Evolutionary conservation across 2,329 filamentous ascomycete genomes (phyloP), one percentile per base, ranked within the genome.

Genomic region (Ceratocystis lukuohia): DNA sequence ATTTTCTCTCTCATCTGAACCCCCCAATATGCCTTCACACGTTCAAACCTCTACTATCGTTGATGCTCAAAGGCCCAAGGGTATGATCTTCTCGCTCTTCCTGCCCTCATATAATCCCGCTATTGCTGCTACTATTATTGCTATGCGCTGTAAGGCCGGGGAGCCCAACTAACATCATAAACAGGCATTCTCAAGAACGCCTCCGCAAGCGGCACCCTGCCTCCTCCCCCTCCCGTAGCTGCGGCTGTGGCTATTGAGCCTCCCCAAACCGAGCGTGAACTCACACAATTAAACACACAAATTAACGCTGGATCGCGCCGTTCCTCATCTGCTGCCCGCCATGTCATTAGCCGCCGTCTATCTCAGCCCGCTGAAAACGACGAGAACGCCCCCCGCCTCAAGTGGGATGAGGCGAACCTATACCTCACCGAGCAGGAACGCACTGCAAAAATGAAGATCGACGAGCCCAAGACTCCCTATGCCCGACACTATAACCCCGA

Each of bases 391-490:
- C 88, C 89, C 69, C 87, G 91, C 69, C 81, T 99, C 71, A 96
- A 96, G 78, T 99, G 94, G 94, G 94, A 99, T 76, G 94, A 99
- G 79, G 94, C 90, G 59, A 99, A 99, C 74, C 83, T 99, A 41
- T 99, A 96, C 77, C 83, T 99, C 65, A 94, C 94, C 6, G 94
- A 99, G 78, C 93, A 97, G 76, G 91, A 97, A 77, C 92, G 89
- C 76, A 91, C 87, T 68, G 88, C 88, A 69, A 96, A 92, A 68
- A 99, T 99, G 94, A 99, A 97, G 81, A 99, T 99, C 70, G 89
- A 91, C 71, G 94, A 99, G 79, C 94, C 94, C 69, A 99, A 99
- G 82, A 99, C 94, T 6, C 94, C 94, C 3, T 99, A 93, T 75
- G 94, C 91, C 45, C 88, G 88, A 73, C 90, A 91, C 73, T 96